phyloP scores from a whole-genome alignment of 257 asterid species.

The Datura wrightii region DNA sequence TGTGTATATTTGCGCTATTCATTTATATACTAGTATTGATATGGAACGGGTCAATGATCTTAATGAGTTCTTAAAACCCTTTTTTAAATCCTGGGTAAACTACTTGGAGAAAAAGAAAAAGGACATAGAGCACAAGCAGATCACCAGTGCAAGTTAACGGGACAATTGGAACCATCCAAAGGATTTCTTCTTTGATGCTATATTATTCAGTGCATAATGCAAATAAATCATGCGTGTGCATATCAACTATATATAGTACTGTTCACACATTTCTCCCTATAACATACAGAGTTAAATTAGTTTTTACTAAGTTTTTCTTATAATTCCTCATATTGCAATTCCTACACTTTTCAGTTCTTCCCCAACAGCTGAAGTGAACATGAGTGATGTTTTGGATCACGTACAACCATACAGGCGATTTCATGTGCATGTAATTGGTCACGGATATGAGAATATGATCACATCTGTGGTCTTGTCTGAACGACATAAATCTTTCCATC shows the following conservation, averaged over 20 bases:
- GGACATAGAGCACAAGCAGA: not conserved
- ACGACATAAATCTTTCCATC: constrained; percentile 91
- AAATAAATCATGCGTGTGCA: not conserved
- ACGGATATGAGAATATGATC: constrained; percentile 32
- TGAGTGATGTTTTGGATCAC: constrained; percentile 12
- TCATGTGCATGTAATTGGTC: not conserved
- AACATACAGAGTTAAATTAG: not conserved
- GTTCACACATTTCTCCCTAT: not conserved
- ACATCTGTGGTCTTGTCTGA: constrained; percentile 98
- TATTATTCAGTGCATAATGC: not conserved
- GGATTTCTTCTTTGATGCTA: constrained; percentile 2
- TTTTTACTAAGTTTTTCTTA: not conserved
- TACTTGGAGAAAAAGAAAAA: not conserved
- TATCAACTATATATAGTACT: not conserved
- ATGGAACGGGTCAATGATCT: no score
- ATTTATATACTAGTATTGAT: no score
- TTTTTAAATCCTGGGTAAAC: not conserved
- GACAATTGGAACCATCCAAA: not conserved
- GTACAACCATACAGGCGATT: not conserved
- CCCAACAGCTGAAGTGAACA: not conserved
- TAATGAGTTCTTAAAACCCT: no score
- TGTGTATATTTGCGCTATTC: no score
- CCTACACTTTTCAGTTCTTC: constrained; percentile 12
- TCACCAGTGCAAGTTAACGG: not conserved
- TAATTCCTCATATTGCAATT: not conserved